A percentile compares a stretch with the other conserved stretches of the same genome.
Evolutionary conservation across 441 rosid genomes (phyloP).

Genomic region (Adansonia rubrostipa): DNA sequence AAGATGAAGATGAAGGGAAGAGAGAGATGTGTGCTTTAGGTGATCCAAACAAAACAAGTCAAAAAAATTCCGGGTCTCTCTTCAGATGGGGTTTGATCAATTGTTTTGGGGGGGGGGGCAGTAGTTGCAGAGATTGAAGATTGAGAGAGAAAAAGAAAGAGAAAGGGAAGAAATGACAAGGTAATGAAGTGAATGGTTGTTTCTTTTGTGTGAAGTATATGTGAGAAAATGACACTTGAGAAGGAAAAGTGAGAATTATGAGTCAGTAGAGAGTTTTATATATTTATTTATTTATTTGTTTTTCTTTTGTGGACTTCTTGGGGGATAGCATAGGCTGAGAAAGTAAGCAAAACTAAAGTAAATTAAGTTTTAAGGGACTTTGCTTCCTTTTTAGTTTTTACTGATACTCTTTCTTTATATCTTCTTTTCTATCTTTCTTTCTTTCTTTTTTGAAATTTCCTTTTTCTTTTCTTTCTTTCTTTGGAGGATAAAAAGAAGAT

Average conservation of each 20-base stretch:
- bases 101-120: slow-evolving; percentile 34
- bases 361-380: slow-evolving; percentile 29
- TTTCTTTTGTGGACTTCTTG: slow-evolving; percentile 57
- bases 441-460: slow-evolving; percentile 12
- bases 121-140: slow-evolving; percentile 50
- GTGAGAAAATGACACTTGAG: slow-evolving; percentile 97
- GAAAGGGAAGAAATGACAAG: slow-evolving; percentile 56
- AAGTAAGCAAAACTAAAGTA: slow-evolving; percentile 23
- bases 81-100: slow-evolving; percentile 30
- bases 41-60: slow-evolving; percentile 20
- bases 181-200: slow-evolving; percentile 78
- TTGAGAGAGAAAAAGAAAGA: slow-evolving; percentile 16
- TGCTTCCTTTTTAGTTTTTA: slow-evolving; percentile 39
- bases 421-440: slow-evolving; percentile 9
- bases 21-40: slow-evolving; percentile 8
- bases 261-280: neutral
- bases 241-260: slow-evolving; percentile 18
- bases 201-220: slow-evolving; percentile 92
- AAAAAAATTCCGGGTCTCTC: slow-evolving; percentile 20
- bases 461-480: slow-evolving; percentile 33
- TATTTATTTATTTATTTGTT: neutral
- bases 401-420: neutral
- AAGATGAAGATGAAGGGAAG: neutral
- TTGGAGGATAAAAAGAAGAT: slow-evolving; percentile 38
- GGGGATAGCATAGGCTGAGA: slow-evolving; percentile 16